Conservation (phyloP, 129 eudicot species). For the Chrysanthemum makinoi region DNA sequence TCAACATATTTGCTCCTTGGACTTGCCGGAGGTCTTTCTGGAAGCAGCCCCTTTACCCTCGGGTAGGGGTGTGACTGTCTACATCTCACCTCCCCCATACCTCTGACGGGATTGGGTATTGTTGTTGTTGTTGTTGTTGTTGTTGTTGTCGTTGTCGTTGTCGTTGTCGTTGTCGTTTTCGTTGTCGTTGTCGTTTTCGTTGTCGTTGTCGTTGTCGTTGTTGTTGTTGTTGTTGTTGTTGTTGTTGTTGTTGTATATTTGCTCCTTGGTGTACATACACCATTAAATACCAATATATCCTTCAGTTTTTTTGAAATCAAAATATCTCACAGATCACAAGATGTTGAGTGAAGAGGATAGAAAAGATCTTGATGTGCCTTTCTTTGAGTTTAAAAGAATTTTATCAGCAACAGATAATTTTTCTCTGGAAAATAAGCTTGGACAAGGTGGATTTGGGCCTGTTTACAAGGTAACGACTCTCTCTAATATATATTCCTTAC, state of each 20-base stretch:
- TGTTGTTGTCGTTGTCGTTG: too few species aligned
- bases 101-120: too few species aligned
- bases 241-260: background rate
- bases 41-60: too few species aligned
- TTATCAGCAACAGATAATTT: slow-evolving; percentile 41
- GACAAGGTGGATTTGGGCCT: slow-evolving; percentile 56
- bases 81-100: too few species aligned
- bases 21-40: too few species aligned
- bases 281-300: background rate
- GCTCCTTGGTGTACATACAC: too few species aligned
- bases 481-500: background rate
- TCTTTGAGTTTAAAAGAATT: slow-evolving; percentile 38
- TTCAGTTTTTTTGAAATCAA: slow-evolving; percentile 32
- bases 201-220: too few species aligned
- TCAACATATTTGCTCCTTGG: background rate
- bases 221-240: too few species aligned
- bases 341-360: slow-evolving; percentile 40
- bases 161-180: too few species aligned
- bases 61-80: too few species aligned
- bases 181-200: too few species aligned
- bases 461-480: slow-evolving; percentile 43
- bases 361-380: slow-evolving; percentile 40
- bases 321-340: slow-evolving; percentile 15
- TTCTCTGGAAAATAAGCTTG: slow-evolving; percentile 43
- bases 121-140: too few species aligned